Base-by-base conservation (phyloP, 75 land plant species). In the Picea sitchensis region DNA sequence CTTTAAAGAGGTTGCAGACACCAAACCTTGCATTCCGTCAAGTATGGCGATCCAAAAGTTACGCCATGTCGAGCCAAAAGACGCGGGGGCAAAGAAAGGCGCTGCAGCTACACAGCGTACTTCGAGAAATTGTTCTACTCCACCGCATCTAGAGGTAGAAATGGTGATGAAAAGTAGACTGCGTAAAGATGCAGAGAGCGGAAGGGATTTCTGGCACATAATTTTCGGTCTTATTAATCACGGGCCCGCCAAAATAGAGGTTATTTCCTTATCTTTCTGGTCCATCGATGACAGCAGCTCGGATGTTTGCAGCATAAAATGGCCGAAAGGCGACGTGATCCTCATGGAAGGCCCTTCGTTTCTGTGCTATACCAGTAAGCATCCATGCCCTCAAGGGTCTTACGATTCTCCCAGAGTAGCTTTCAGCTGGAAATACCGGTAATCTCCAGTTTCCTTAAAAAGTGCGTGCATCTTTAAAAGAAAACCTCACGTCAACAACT, bases 381-480 rank as follows among this genome's bases (percentile, higher is more conserved):
- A 59, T 38, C 84, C 77, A 47, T 80, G 83, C 44, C 20, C 23
- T 41, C 76, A 58, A 20, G 82, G 30, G 60, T 54, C 54, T 38
- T 31, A 60, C 61, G 83, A 74, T 61, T 83, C 84, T 61, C 82
- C 77, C 13, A 59, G 67, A 54, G 62, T 83, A 23, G 82, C 77
- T 69, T 80, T 81, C 61, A 83, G 84, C 59, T 83, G 84, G 82
- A 65, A 83, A 38, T 81, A 83, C 82, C 71, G 76, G 84, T 74
- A 73, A 69, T 65, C 38, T 34, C 17, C 7, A 18, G 2, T 20
- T 61, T 61, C n/a, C 63, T 4, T 1, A 17, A 20, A 21, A 61
- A 61, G 5, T 5, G 21, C 9, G 63, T 20, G 5, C 2, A 20
- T 13, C 5, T 11, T 30, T 30, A 0, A 32, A 2, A 3, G 14